Base-by-base conservation (phyloP, 495 filamentous ascomycete species). In the Lepraria neglecta region DNA sequence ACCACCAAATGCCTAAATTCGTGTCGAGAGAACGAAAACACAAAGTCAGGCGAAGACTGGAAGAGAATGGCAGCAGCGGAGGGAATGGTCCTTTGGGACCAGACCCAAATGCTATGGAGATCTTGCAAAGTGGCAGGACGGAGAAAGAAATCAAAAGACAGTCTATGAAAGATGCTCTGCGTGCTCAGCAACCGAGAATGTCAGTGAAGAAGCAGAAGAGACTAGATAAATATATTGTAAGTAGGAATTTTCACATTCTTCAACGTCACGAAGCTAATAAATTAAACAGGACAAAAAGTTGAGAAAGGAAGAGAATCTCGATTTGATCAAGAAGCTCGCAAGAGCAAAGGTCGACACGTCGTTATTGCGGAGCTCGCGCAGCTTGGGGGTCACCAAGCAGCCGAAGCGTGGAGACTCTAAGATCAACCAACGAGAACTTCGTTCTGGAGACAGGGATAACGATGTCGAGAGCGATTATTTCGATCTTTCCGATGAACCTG, bases 201-300 rank as follows among this genome's bases (percentile, higher is more conserved):
- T 92, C 87, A 38, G 79, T 83, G 44, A 95, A 97, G 77, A 99
- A 99, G 76, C 82, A 90, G 58, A 97, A 97, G 75, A 80, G 94
- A 44, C 76, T 99, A 40, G 91, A 97, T 61, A 97, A 97, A 70
- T 99, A 99, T 70, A 95, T 99, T 77, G 84, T 86, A 70, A 17
- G 79, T 73, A 44, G 30, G 47, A 12, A 19, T 17, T 43, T 27
- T 21, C 12, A 31, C n/a, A 3, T 55, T 44, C 19, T 14, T 24
- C 6, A 33, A 6, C 24, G 40, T n/a, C 14, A n/a, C 56, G 48
- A 31, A 58, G 38, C 28, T 61, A 31, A 52, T 59, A 19, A 33
- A 6, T 9, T 21, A 17, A 45, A 12, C 67, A 87, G 84, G 92
- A 97, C 68, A 94, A 79, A 55, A 98, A 98, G 78, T 76, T 97